Evolutionary conservation across 148 eudicot genomes (phyloP), one percentile per base, ranked within the genome.

Genomic region (Persicaria maculosa): DNA sequence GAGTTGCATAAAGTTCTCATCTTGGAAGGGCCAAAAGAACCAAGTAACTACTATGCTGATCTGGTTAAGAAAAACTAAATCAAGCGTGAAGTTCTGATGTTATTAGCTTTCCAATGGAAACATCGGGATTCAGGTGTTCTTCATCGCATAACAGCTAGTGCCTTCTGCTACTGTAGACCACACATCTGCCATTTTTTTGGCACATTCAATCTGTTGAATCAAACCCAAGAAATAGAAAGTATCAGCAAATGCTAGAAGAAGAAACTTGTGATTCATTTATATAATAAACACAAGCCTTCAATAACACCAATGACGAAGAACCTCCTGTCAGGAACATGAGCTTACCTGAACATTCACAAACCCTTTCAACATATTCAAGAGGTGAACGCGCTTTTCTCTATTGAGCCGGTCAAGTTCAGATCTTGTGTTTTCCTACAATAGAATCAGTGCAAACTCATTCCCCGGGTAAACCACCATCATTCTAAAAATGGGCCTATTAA

Each of bases 281-380:
- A 48, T 48, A 48, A 48, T 48, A 48, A 48, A 48, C 52, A 53
- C 4, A 4, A 19, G 62, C 19, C 9, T 57, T 57, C 62, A 59
- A 59, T 14, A 59, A 59, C 19, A 50, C 53, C 4, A 20, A 20
- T 19, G 64, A 57, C 2, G 55, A 58, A 48, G 68, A 44, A 48
- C 55, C 43, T 36, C 71, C 17, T 31, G n/a, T 71, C 57, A 22
- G 25, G 64, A 57, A 50, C 45, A 68, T 67, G 69, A 77, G 10
- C 78, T 17, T 87, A 95, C 99, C 97, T 95, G 99, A 85, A 82
- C 87, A 75, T 67, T 81, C 52, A 95, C 99, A 80, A 92, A 95
- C 47, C 97, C 97, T 79, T 90, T 90, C 89, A 95, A 75, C 99
- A 95, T 95, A 73, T 85, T 85, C 77, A 87, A 75, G 72, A 92